Conservation (phyloP, 2,329 filamentous ascomycete species). For the Colletotrichum echinochloae region DNA sequence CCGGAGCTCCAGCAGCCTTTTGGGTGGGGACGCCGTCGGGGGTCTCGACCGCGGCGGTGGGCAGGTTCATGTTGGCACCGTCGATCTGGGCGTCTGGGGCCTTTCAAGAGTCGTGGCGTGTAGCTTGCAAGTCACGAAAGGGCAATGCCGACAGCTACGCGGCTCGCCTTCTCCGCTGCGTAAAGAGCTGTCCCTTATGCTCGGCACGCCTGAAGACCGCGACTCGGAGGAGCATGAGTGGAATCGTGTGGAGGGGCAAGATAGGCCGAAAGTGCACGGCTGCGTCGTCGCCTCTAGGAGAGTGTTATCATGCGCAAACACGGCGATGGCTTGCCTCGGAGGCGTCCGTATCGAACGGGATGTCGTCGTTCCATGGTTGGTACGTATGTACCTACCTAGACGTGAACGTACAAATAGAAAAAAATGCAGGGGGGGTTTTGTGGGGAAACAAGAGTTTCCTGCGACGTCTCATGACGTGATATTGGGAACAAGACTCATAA, state of each 20-base stretch:
- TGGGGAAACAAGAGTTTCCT: slow-evolving; percentile 17
- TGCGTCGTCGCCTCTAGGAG: not conserved
- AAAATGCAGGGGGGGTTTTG: slow-evolving; percentile 20
- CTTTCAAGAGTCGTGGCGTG: not conserved
- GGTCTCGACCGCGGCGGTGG: too few relatives aligned
- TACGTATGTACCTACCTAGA: not conserved
- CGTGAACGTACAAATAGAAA: not conserved
- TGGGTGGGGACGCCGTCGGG: not conserved
- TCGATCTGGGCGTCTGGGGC: too few relatives aligned
- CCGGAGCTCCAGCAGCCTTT: slow-evolving; percentile 14
- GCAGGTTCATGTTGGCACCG: too few relatives aligned
- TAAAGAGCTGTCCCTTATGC: not conserved
- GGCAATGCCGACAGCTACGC: too few relatives aligned
- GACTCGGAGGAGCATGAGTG: too few relatives aligned
- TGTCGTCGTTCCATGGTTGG: not conserved
- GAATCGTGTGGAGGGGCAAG: too few relatives aligned
- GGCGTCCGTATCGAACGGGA: not conserved
- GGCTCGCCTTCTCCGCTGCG: not conserved
- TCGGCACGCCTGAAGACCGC: not conserved
- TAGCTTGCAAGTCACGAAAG: not conserved
- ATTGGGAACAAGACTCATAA: slow-evolving; percentile 28
- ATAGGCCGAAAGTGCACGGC: too few relatives aligned
- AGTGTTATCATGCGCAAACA: not conserved
- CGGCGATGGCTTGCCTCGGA: slow-evolving; percentile 8
- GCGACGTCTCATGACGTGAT: slow-evolving; percentile 38